Base-by-base conservation (phyloP, 2,329 filamentous ascomycete genomes). In the Colletotrichum sp. region DNA sequence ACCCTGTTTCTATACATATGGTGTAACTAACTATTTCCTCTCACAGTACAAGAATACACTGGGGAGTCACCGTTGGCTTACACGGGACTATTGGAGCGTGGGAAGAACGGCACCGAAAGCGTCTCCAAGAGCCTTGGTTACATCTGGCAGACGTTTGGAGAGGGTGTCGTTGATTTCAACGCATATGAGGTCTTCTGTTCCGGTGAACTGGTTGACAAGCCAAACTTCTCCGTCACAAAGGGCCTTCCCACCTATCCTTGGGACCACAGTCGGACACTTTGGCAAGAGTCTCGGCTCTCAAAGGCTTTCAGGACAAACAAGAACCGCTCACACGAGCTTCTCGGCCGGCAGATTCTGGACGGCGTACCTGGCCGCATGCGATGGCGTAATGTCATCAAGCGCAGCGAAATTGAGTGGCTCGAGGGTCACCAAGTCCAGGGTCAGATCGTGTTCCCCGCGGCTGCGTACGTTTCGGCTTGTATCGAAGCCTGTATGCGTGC, bases 361-460 rank as follows among this genome's bases (percentile, higher is more conserved):
- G 69, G 63, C 19, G 39, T 27, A 15, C 29, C 49, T 0, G 29
- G 19, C 3, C 52, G 63, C 19, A 57, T 74, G 9, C 39, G 59
- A 19, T 81, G 79, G 79, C 69, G 77, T 1, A 78, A 79, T 55
- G 13, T 77, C 12, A 29, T 81, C 2, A 36, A 36, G 8, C 52
- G 78, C 4, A 19, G 68, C 19, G 77, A 81, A 6, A 15, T 78
- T 6, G 72, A 78, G 2, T 88, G 86, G 87, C 69, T 88, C 5
- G 55, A 71, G 2, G 83, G 85, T 27, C 86, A 89, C 32, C 69
- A 77, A 13, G 59, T 80, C 39, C 81, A 86, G 32, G 78, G 80
- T 3, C 79, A 87, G 49, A 80, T 84, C n/a, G 81, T 90, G 7
- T 88, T 88, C 67, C 88, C 89, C 0, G 85, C 79, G 3, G 84